Evolutionary conservation across 371 early-diverging fungal genomes (phyloP).

Genomic region (Mortierella sp.): DNA sequence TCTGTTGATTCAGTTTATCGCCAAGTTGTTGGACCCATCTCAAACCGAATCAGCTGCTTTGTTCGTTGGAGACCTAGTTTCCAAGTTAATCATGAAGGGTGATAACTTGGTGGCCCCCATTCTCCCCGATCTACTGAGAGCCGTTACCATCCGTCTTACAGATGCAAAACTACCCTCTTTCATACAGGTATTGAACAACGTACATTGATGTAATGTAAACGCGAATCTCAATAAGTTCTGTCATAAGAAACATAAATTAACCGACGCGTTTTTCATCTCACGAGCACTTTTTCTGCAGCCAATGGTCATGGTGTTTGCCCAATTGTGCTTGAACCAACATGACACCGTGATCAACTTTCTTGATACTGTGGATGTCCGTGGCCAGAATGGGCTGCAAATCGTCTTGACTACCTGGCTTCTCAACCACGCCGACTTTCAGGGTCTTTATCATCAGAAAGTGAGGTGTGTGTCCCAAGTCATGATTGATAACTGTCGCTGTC

Average conservation of each 20-base stretch:
- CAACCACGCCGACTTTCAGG: conserved; percentile 80
- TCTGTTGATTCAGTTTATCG: conserved; percentile 84
- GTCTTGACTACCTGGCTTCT: conserved; percentile 84
- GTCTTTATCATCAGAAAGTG: conserved; percentile 82
- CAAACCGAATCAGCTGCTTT: conserved; percentile 84
- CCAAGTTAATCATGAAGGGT: conserved; percentile 86
- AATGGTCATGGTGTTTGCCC: conserved; percentile 88
- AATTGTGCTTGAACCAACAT: conserved; percentile 81
- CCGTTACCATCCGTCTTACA: conserved; percentile 78
- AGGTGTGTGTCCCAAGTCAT: neutral
- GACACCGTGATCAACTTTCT: conserved; percentile 81
- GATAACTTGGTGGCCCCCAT: conserved; percentile 77
- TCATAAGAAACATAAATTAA: neutral
- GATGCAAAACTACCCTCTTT: conserved; percentile 83
- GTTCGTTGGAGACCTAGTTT: conserved; percentile 92
- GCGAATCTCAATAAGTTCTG: neutral
- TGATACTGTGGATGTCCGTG: conserved; percentile 63
- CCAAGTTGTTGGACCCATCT: conserved; percentile 79
- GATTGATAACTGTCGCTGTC: neutral
- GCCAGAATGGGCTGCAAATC: conserved; percentile 75
- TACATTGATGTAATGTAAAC: neutral
- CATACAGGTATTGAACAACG: conserved; percentile 68
- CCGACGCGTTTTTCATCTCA: neutral
- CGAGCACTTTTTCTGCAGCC: conserved; percentile 60
- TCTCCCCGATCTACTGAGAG: conserved; percentile 82